phyloP scores from a whole-genome alignment of 1,284 basidiomycete species.

The Fomitopsis pinicola region DNA sequence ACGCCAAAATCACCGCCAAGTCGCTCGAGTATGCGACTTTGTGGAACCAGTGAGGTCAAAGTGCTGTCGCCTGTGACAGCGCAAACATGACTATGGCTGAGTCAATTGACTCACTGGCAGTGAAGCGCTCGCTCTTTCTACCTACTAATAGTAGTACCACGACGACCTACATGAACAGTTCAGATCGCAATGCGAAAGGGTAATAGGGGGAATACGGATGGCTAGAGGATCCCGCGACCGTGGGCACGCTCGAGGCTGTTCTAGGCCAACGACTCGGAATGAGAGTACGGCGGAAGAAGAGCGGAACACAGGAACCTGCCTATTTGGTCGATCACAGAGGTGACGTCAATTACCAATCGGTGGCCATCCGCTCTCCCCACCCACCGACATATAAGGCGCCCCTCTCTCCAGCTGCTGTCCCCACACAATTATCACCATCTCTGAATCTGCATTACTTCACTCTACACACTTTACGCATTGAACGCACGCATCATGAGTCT shows the following conservation, averaged over 20 bases:
- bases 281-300: neutral
- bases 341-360: neutral
- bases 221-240: neutral
- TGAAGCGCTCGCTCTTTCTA: no score
- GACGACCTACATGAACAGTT: neutral
- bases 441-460: neutral
- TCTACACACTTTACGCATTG: neutral
- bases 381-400: neutral
- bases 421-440: constrained; percentile 14
- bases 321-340: neutral
- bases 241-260: neutral
- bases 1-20: no score
- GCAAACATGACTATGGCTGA: no score
- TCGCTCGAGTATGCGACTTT: no score
- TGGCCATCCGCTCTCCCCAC: neutral
- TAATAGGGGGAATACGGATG: neutral
- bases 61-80: no score
- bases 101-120: no score
- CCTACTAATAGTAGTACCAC: no score
- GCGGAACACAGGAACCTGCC: constrained; percentile 1
- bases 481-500: constrained; percentile 51
- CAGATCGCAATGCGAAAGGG: neutral
- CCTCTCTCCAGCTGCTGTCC: neutral
- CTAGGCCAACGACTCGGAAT: neutral
- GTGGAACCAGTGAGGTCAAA: no score